Conservation (phyloP, 768 basidiomycete genomes). For the Boletus fagicola region DNA sequence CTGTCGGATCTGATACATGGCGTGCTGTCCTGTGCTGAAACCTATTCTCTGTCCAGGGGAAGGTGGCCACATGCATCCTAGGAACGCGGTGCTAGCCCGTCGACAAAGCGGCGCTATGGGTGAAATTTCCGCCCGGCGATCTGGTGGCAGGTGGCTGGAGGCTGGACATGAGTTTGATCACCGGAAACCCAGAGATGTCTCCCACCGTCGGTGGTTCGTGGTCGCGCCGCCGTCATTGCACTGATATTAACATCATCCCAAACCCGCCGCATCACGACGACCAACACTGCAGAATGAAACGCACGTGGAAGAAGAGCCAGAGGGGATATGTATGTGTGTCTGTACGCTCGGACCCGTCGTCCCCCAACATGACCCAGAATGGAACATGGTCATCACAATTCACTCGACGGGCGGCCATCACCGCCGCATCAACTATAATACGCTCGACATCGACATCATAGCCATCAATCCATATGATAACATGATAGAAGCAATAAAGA, state of each 20-base stretch:
- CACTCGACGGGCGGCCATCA: constrained; percentile 8
- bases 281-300: constrained; percentile 9
- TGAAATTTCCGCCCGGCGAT: not conserved
- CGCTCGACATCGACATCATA: constrained; percentile 13
- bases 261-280: not conserved
- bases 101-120: not conserved
- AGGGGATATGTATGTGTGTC: not conserved
- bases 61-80: not conserved
- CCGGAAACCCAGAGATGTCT: not conserved
- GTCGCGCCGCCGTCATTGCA: not conserved
- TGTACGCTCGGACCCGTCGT: constrained; percentile 15
- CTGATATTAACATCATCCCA: not conserved
- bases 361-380: not conserved
- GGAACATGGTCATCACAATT: not conserved
- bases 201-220: not conserved
- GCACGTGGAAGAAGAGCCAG: constrained; percentile 1
- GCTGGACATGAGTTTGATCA: constrained; percentile 1
- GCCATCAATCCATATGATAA: constrained; percentile 4
- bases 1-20: no score
- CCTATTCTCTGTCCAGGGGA: not conserved
- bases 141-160: not conserved
- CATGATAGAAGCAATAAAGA: not conserved
- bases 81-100: not conserved
- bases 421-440: constrained; percentile 6
- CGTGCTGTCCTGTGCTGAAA: no score